A percentile compares a stretch with the other conserved stretches of the same genome.
These are phyloP conservation scores for Phoma herbarum DNA, from an alignment of 2,329 filamentous ascomycete genomes.

Conservation along the genomic window DNA sequence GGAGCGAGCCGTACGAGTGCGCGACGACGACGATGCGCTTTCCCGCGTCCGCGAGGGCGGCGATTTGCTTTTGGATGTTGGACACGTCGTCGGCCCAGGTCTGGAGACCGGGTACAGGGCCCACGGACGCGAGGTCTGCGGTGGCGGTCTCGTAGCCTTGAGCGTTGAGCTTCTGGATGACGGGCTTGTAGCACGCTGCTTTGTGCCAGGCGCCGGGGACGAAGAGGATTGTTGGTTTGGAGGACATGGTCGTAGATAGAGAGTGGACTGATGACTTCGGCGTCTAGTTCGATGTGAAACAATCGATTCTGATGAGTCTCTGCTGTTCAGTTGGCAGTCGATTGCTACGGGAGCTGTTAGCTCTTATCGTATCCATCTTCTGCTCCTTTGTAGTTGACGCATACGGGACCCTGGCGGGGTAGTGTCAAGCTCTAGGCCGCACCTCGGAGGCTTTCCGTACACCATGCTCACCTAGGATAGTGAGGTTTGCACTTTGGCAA, in stretches of 20 bases:
- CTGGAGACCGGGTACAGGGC: not conserved
- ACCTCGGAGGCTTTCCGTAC: not conserved
- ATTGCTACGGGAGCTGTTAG: too few relatives aligned
- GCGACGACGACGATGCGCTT: not conserved
- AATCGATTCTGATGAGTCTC: too few relatives aligned
- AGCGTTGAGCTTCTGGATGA: not conserved
- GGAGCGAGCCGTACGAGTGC: constrained; percentile 10
- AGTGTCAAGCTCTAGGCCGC: not conserved
- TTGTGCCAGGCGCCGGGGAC: constrained; percentile 19
- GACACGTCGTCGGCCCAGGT: not conserved
- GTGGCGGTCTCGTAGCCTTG: constrained; percentile 6
- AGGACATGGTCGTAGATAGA: not conserved
- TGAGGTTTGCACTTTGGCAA: not conserved
- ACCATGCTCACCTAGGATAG: not conserved
- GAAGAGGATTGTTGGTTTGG: constrained; percentile 13
- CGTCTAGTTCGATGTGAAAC: too few relatives aligned
- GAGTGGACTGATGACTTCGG: too few relatives aligned
- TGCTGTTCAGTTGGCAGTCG: too few relatives aligned
- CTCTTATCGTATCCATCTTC: too few relatives aligned
- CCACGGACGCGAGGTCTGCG: constrained; percentile 3
- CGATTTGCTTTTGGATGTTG: not conserved
- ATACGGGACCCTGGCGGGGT: not conserved
- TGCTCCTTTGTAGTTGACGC: not conserved
- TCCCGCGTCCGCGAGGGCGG: not conserved
- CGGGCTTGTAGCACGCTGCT: constrained; percentile 2